A percentile compares a stretch with the other conserved stretches of the same genome.
These are phyloP conservation scores for Onygenales sp. DNA, from an alignment of 2,329 filamentous ascomycete species.

Conservation along the genomic window DNA sequence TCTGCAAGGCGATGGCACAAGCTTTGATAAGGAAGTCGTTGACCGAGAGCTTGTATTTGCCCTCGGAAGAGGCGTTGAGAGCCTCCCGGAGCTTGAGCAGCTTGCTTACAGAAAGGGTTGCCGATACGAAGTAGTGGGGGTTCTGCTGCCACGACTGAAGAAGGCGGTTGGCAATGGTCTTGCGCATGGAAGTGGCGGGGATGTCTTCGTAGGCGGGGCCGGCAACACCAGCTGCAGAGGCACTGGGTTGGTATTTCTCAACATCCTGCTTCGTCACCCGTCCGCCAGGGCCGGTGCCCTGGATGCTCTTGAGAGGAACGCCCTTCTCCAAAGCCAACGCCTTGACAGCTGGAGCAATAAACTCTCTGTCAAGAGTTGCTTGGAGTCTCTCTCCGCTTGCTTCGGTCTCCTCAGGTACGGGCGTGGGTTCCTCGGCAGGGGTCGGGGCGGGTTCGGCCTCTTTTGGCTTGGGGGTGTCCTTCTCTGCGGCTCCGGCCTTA, in stretches of 20 bases:
- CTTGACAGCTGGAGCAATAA: constrained; percentile 63
- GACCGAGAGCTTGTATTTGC: constrained; percentile 98
- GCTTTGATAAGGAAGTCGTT: constrained; percentile 99
- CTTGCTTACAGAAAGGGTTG: constrained; percentile 84
- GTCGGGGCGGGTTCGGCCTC: constrained; percentile 47
- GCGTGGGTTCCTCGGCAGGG: constrained; percentile 46
- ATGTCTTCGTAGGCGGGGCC: constrained; percentile 71
- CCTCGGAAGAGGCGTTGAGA: constrained; percentile 78
- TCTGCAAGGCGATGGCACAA: constrained; percentile 75
- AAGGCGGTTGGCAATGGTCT: constrained; percentile 89
- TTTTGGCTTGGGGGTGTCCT: constrained; percentile 47
- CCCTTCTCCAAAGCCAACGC: constrained; percentile 78
- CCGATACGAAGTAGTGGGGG: constrained; percentile 96
- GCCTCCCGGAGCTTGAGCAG: constrained; percentile 92
- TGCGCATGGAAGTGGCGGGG: constrained; percentile 87
- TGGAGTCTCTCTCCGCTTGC: constrained; percentile 69
- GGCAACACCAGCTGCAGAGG: constrained; percentile 42
- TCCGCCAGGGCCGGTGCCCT: constrained; percentile 78
- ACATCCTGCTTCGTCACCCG: constrained; percentile 87
- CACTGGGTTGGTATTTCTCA: constrained; percentile 65
- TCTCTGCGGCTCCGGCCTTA: constrained; percentile 53
- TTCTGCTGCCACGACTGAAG: constrained; percentile 84
- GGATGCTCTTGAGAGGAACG: constrained; percentile 64
- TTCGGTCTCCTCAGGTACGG: constrained; percentile 46
- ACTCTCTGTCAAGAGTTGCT: constrained; percentile 72